Base-by-base conservation (phyloP, 345 rosid genomes). In the Linum tenue region DNA sequence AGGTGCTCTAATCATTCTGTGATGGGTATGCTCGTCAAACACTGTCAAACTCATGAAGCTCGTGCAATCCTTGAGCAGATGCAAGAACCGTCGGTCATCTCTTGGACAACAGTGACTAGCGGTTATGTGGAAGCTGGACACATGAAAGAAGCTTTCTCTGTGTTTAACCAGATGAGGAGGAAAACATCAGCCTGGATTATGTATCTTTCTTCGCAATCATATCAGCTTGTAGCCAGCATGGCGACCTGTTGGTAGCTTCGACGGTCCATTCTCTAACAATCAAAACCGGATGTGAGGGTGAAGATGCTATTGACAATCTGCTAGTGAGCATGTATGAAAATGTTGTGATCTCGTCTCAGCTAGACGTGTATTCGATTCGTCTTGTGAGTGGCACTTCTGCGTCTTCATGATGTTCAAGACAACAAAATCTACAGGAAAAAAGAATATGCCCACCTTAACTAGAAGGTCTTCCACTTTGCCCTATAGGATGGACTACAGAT, bases 91-190 rank as follows among this genome's bases (percentile, higher is more conserved):
- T 73, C 78, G 1, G 16, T 71, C 37, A 6, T 74, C 65, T 73
- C 78, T 12, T 77, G 81, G 81, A 65, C 81, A 37, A 68, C 66
- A 12, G 9, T 77, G 16, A 62, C 73, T 16, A 68, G 65, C 15
- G 81, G 75, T 12, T 73, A 64, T 38, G 68, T 67, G 60, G 64
- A 65, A 38, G 37, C 48, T 56, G 73, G 73, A 12, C 38, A 68
- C 31, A 56, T 62, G 35, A 35, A 17, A 10, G 73, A 77, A 67
- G 80, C 77, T 17, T 50, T 70, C 55, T 37, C 3, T 40, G 15
- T 70, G 39, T 73, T 70, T 56, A 77, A 67, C 9, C 22, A 35
- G 61, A 70, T 73, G 77, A 73, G 77, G 60, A 38, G 6, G 11
- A 48, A 48, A 39, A 37, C 56, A 41, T 62, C 22, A 57, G 38